A percentile compares a stretch with the other conserved stretches of the same genome.
Conservation (phyloP, 768 basidiomycete species). For the Calvatia gigantea region DNA sequence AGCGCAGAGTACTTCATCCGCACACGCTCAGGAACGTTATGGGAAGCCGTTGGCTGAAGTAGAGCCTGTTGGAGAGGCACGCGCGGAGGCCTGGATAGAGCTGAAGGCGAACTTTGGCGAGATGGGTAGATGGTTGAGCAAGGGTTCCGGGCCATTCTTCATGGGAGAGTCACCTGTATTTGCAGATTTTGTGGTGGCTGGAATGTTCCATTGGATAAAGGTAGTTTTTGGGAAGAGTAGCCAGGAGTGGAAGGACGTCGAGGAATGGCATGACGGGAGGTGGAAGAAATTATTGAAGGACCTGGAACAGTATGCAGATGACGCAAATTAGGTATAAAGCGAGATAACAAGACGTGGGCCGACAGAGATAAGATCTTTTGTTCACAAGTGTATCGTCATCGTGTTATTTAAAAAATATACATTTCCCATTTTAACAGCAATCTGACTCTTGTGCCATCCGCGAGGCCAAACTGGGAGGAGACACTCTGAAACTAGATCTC, state of each 20-base stretch:
- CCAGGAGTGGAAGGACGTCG: slow-evolving; percentile 18
- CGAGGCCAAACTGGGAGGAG: too few species aligned
- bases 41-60: slow-evolving; percentile 35
- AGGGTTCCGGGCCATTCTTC: not conserved
- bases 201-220: slow-evolving; percentile 5
- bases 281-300: slow-evolving; percentile 15
- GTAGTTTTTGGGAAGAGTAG: slow-evolving; percentile 16
- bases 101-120: slow-evolving; percentile 3
- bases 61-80: slow-evolving; percentile 26
- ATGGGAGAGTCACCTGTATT: slow-evolving; percentile 12
- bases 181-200: slow-evolving; percentile 13
- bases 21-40: slow-evolving; percentile 28
- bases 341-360: too few species aligned
- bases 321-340: not conserved
- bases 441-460: too few species aligned
- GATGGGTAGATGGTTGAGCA: slow-evolving; percentile 8
- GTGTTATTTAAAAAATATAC: too few species aligned
- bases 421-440: too few species aligned
- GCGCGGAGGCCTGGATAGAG: slow-evolving; percentile 34
- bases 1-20: slow-evolving; percentile 30
- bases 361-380: too few species aligned
- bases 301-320: slow-evolving; percentile 7
- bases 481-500: too few species aligned
- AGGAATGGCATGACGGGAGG: slow-evolving; percentile 18
- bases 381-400: too few species aligned